Base-by-base conservation (phyloP, 2,329 filamentous ascomycete species). In the Colletotrichum incanum region DNA sequence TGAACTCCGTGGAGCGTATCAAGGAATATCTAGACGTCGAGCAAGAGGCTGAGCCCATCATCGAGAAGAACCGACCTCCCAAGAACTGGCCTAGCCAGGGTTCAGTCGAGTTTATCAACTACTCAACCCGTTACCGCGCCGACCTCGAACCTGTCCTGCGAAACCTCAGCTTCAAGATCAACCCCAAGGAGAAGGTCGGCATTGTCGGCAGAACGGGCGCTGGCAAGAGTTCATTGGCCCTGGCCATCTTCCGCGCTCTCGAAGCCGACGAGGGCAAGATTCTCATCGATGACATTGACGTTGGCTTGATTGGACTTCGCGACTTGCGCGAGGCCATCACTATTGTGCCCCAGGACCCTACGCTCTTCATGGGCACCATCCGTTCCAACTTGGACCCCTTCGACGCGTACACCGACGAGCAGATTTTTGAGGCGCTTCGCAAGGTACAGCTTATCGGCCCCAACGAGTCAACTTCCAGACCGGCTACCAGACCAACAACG, bases 1-100 rank as follows among this genome's bases (percentile, higher is more conserved):
- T 99, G 96, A 99, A 99, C 83, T 96, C 96, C 3, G 95, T 98
- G 60, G 96, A 99, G 84, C 94, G 96, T 78, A 93, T 99, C 79
- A 97, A 98, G 85, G 96, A 99, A 80, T 99, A 98, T 79, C 89
- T 98, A 45, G 94, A 98, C 55, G 93, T 99, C 1, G 96, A 98
- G 77, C 96, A 98, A 81, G 96, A 99, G 83, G 95, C 96, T 1
- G 86, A 89, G 0, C 87, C 93, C 1, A 86, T 97, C 50, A 89
- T 97, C 50, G 91, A 94, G 66, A 91, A 96, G 71, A 93, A 91
- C 75, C 89, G 94, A 37, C 96, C 96, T 8, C 87, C 93, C 0
- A 82, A 87, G 5, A 91, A 93, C 79, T 99, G 96, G 96, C 96
- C 96, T 11, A 92, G 90, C 73, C 87, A 93, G 79, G 96, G 96